phyloP scores from a whole-genome alignment of 805 yeast species.

The Wickerhamiella spandovensis region DNA sequence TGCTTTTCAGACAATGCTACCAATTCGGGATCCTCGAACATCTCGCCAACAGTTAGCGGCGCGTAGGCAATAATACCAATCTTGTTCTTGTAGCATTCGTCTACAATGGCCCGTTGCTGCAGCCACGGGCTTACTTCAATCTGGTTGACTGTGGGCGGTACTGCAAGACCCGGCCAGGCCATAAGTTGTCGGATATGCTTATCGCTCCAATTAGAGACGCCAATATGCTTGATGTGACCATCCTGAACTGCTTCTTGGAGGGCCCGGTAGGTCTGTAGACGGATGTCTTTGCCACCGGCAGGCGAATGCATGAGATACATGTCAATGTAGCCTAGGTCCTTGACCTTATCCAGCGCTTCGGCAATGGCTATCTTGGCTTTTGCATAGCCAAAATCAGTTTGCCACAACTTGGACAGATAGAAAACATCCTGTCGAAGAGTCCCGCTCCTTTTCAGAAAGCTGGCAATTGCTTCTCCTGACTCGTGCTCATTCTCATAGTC shows the following conservation, averaged over 20 bases:
- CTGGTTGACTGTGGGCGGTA: conserved; percentile 63
- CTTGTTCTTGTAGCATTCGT: background rate
- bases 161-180: conserved; percentile 21
- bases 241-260: conserved; percentile 25
- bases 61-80: background rate
- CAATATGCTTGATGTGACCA: conserved; percentile 40
- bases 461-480: conserved; percentile 24
- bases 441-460: conserved; percentile 14
- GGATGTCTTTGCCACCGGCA: conserved; percentile 12
- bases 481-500: conserved; percentile 49
- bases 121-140: conserved; percentile 60
- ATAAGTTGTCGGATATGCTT: conserved; percentile 40
- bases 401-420: conserved; percentile 63
- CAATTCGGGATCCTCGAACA: conserved; percentile 25
- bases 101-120: conserved; percentile 4
- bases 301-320: conserved; percentile 51
- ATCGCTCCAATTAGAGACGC: conserved; percentile 51
- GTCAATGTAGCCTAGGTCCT: conserved; percentile 51
- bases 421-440: conserved; percentile 35
- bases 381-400: conserved; percentile 39
- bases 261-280: conserved; percentile 30
- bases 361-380: conserved; percentile 48
- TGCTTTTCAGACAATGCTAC: conserved; percentile 28
- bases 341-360: conserved; percentile 38
- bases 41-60: conserved; percentile 40